A percentile compares a stretch with the other conserved stretches of the same genome.
These are phyloP conservation scores for Candida boleticola DNA, from an alignment of 805 yeast genomes.

Conservation along the genomic window DNA sequence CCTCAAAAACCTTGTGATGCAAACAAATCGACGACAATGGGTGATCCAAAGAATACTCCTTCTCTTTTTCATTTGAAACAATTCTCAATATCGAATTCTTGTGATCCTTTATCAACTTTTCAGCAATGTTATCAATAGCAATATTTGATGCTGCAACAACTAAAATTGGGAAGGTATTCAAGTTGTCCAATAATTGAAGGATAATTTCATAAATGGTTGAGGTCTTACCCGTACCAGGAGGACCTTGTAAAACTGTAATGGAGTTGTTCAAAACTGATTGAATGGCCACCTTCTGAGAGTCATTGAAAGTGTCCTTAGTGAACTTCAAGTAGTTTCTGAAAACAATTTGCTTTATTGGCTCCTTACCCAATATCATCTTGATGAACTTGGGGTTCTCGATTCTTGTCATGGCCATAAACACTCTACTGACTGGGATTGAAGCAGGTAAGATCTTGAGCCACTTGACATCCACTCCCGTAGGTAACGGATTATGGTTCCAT, in stretches of 20 bases:
- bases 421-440: constrained; percentile 60
- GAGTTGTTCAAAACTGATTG: constrained; percentile 52
- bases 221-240: constrained; percentile 68
- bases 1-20: constrained; percentile 56
- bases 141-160: constrained; percentile 77
- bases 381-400: constrained; percentile 52
- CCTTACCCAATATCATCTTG: constrained; percentile 53
- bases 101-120: constrained; percentile 53
- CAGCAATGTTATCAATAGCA: constrained; percentile 76
- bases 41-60: constrained; percentile 57
- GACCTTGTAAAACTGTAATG: constrained; percentile 47
- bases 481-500: constrained; percentile 57
- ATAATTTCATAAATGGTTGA: constrained; percentile 44
- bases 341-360: constrained; percentile 52
- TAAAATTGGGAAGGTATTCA: constrained; percentile 59
- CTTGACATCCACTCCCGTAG: constrained; percentile 39
- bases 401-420: constrained; percentile 63
- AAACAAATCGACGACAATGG: constrained; percentile 58
- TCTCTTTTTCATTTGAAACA: constrained; percentile 57
- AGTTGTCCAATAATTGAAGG: constrained; percentile 52
- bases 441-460: constrained; percentile 52
- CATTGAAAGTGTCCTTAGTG: constrained; percentile 50
- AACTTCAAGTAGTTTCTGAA: constrained; percentile 55
- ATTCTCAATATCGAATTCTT: constrained; percentile 55
- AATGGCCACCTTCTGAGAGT: constrained; percentile 56